Percentiles rank a stretch among this genome's conserved stretches.
Evolutionary conservation across 1,139 yeast genomes (phyloP).

Genomic region (Meyerozyma carpophila): DNA sequence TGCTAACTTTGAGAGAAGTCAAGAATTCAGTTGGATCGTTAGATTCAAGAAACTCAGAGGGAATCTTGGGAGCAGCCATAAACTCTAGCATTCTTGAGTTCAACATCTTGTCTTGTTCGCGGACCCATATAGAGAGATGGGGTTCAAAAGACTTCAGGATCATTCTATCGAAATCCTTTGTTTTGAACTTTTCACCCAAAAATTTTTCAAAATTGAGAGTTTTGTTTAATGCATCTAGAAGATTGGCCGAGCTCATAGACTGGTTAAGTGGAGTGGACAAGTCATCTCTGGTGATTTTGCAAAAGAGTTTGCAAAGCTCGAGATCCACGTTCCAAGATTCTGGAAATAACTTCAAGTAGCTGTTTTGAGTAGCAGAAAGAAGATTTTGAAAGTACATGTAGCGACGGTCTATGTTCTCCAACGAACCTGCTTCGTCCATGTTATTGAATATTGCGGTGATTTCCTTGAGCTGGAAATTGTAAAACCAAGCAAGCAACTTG

Average conservation of each 20-base stretch:
- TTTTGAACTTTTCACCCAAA: slow-evolving; percentile 53
- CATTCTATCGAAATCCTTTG: slow-evolving; percentile 39
- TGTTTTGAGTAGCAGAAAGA: slow-evolving; percentile 52
- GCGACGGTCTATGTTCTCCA: slow-evolving; percentile 79
- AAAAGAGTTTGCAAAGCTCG: slow-evolving; percentile 57
- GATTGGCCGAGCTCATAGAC: slow-evolving; percentile 7
- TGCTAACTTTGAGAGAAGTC: slow-evolving; percentile 34
- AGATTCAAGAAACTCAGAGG: slow-evolving; percentile 26
- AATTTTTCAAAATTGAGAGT: slow-evolving; percentile 70
- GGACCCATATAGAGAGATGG: slow-evolving; percentile 79
- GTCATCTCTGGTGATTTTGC: slow-evolving; percentile 55
- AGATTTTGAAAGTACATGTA: slow-evolving; percentile 77
- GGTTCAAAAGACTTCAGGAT: slow-evolving; percentile 83
- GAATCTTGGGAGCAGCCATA: slow-evolving; percentile 43
- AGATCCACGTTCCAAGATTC: slow-evolving; percentile 64
- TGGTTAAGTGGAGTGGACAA: slow-evolving; percentile 8
- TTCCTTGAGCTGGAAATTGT: slow-evolving; percentile 65
- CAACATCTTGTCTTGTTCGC: slow-evolving; percentile 67
- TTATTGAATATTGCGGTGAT: slow-evolving; percentile 68
- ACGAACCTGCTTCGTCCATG: slow-evolving; percentile 87
- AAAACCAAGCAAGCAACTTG: slow-evolving; percentile 69
- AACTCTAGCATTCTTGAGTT: slow-evolving; percentile 59
- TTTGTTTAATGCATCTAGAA: slow-evolving; percentile 22
- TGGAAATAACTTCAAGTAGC: slow-evolving; percentile 56
- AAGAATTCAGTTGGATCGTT: slow-evolving; percentile 20